phyloP scores from a whole-genome alignment of 768 basidiomycete species.

The Daedalea quercina region DNA sequence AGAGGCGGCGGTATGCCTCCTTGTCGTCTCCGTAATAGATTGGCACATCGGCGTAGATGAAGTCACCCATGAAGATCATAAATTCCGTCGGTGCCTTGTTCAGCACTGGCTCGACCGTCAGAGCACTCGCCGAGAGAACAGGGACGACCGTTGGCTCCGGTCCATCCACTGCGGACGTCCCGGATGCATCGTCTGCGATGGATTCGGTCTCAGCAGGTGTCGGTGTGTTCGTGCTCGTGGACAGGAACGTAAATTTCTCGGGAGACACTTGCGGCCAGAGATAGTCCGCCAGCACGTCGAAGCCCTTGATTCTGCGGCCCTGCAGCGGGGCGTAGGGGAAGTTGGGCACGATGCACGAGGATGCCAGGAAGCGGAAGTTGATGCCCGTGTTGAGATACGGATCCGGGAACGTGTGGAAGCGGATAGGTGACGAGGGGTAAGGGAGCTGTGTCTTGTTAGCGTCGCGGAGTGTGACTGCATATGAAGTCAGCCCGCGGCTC shows the following conservation, averaged over 20 bases:
- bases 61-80: constrained; percentile 66
- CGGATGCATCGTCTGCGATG: not conserved
- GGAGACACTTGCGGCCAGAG: constrained; percentile 26
- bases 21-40: constrained; percentile 49
- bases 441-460: constrained; percentile 39
- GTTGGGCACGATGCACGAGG: constrained; percentile 63
- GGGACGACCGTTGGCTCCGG: not conserved
- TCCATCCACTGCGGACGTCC: constrained; percentile 2
- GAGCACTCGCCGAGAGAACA: not conserved
- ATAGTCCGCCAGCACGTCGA: constrained; percentile 55
- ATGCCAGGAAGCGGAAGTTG: constrained; percentile 63
- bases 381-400: constrained; percentile 44
- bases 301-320: constrained; percentile 50
- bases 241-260: not conserved
- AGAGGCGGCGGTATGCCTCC: constrained; percentile 57
- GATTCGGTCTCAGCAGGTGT: not conserved
- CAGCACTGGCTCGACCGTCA: not conserved
- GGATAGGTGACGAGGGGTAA: constrained; percentile 44
- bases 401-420: constrained; percentile 74
- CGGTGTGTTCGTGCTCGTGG: not conserved
- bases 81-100: constrained; percentile 40
- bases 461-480: constrained; percentile 35
- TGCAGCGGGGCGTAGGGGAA: constrained; percentile 63
- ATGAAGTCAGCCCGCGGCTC: constrained; percentile 1
- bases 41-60: constrained; percentile 73